Evolutionary conservation across 768 basidiomycete genomes (phyloP), one percentile per base, ranked within the genome.

Genomic region (Piloderma croceum): DNA sequence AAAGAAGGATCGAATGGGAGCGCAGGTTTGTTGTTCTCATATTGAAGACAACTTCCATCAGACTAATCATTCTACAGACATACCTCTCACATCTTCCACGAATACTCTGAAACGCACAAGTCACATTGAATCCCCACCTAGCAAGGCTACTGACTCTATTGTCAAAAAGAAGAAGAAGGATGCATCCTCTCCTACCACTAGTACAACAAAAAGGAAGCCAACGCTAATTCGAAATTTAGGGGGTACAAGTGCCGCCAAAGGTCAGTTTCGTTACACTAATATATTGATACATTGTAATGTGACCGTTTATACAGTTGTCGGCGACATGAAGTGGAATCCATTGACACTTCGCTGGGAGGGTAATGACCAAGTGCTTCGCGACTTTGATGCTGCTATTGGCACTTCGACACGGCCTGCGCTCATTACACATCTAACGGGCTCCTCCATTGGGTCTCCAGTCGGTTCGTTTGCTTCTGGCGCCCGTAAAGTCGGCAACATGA

Each of bases 311-410:
- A 32, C 54, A 94, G 94, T 90, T 34, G 77, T 94, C 42, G 92
- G 91, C 17, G 90, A 93, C 40, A 99, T 99, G 94, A 87, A 79
- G 54, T 99, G 91, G 89, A 98, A 99, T 62, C 93, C 94, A 29
- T 68, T 64, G 13, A 81, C 80, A 2, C 76, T 87, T 12, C 83
- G 90, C 24, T 99, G 94, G 94, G 94, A 99, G 69, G 94, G 94
- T 38, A 98, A 99, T 60, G 94, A 99, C 48, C 81, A 86, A 43
- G 78, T 80, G 12, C 72, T 97, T 22, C 82, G 86, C 43, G 92
- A 91, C 41, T 99, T 98, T 58, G 94, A 98, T 37, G 65, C 67
- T 13, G 82, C 76, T 12, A 75, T 87, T 34, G 79, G 81, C 34
- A 82, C 84, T 10, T 90, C 91, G 3, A 83, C 83, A 11, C 83